phyloP scores from a whole-genome alignment of 805 yeast genomes.

The Zygosaccharomyces kombuchaensis region DNA sequence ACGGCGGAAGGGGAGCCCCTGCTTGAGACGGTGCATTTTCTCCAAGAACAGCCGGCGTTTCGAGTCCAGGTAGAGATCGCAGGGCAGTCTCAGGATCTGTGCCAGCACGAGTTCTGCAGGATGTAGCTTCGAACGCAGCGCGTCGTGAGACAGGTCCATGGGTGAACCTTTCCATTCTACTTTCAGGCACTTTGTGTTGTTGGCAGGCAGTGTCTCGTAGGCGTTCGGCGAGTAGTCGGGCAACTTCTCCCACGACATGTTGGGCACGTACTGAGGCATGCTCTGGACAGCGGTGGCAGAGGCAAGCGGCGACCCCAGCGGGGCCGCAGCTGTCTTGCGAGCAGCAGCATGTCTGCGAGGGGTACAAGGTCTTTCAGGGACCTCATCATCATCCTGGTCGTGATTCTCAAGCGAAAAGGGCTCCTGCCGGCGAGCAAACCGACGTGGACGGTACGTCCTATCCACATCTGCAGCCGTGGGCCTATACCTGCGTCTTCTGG shows the following conservation, averaged over 20 bases:
- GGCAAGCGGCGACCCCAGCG: slow-evolving; percentile 33
- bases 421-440: slow-evolving; percentile 13
- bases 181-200: slow-evolving; percentile 64
- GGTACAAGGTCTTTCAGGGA: slow-evolving; percentile 21
- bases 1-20: slow-evolving; percentile 79
- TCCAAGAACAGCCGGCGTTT: slow-evolving; percentile 84
- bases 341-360: slow-evolving; percentile 20
- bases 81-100: slow-evolving; percentile 82
- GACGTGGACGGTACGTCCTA: slow-evolving; percentile 21
- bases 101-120: slow-evolving; percentile 90
- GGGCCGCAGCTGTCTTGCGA: slow-evolving; percentile 12
- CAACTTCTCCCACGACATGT: slow-evolving; percentile 60
- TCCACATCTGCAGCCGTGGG: slow-evolving; percentile 17
- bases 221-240: slow-evolving; percentile 79
- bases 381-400: slow-evolving; percentile 8
- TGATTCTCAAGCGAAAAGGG: slow-evolving; percentile 6
- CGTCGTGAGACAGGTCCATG: slow-evolving; percentile 81
- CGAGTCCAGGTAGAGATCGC: slow-evolving; percentile 74
- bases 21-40: slow-evolving; percentile 70
- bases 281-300: slow-evolving; percentile 28
- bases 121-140: slow-evolving; percentile 66
- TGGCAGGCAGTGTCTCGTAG: slow-evolving; percentile 53
- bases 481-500: slow-evolving; percentile 2
- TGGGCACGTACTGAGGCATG: slow-evolving; percentile 38
- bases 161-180: slow-evolving; percentile 99